phyloP scores from a whole-genome alignment of 129 eudicot genomes.

The Helichrysum umbraculigerum region DNA sequence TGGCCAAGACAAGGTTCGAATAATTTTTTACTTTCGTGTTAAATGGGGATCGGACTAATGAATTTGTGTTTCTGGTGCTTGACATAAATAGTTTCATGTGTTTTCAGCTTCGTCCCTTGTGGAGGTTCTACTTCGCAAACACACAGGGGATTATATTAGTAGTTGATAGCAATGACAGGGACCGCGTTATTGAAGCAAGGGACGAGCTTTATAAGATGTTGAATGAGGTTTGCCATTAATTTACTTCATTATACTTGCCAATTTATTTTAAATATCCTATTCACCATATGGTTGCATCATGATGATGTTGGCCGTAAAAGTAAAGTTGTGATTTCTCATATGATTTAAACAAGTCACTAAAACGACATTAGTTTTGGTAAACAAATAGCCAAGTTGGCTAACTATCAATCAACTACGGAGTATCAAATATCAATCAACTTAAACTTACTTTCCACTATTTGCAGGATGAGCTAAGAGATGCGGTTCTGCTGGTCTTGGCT shows the following conservation, averaged over 20 bases:
- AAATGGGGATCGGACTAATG: not conserved
- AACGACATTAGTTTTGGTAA: not conserved
- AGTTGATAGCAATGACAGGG: conserved; percentile 4
- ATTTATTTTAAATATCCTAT: not conserved
- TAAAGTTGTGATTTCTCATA: too few relatives aligned
- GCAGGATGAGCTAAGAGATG: not conserved
- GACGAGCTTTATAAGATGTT: not conserved
- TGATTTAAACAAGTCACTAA: not conserved
- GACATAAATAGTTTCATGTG: not conserved
- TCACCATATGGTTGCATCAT: not conserved
- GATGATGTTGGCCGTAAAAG: not conserved
- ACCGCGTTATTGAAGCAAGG: not conserved
- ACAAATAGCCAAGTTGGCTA: not conserved
- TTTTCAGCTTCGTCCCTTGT: not conserved
- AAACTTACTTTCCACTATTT: not conserved
- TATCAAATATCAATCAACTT: not conserved
- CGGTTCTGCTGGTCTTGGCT: not conserved
- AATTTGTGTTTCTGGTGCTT: too few relatives aligned
- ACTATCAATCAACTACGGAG: not conserved
- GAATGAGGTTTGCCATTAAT: not conserved
- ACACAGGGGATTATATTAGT: not conserved
- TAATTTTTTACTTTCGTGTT: not conserved
- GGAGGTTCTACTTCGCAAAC: conserved; percentile 1
- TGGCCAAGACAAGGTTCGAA: not conserved
- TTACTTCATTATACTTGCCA: not conserved